Base-by-base conservation (phyloP, 73 alveolate species). In the Tetrahymena malaccensis region DNA sequence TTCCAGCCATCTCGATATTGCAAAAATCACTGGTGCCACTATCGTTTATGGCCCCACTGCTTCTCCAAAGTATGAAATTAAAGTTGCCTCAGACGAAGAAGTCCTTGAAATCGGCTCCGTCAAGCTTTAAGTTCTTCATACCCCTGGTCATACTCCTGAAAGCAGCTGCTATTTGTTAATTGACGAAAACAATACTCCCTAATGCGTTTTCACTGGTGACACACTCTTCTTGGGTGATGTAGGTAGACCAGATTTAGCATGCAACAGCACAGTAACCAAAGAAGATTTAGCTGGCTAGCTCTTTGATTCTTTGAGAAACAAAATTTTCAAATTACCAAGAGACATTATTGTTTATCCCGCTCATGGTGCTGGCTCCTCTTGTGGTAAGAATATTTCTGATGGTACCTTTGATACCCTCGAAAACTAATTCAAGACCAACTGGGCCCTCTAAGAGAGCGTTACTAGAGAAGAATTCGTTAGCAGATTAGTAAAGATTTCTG, bases 71-170 rank as follows among this genome's bases (percentile, higher is more conserved):
- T 95, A 84, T 94, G 95, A 94, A 9, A 95, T 95, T 83, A 85
- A 95, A 33, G 55, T 85, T 55, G 97, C 97, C 19, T 85, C 85
- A 43, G 97, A 95, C 85, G 97, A 94, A 37, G 97, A 95, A 56
- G 21, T 95, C 22, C 58, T 95, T 37, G 85, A 95, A n/a, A 84
- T 96, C 13, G 97, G 97, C 43, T 22, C 43, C 12, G 35, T 96
- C 34, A 44, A 96, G 33, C 35, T 96, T 94, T n/a, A 94, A 84
- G 96, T 96, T 16, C 95, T 93, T 85, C 97, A 96, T 94, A 96
- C 97, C 85, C 97, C 97, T 70, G 97, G 97, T n/a, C 97, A 96
- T n/a, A 96, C 97, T 34, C 85, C 94, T 85, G 97, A 96, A 58
- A 93, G 96, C 85, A 83, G 96, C 55, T 96, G 97, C 56, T 96